Base-by-base conservation (phyloP, 192 early-diverging fungal species). In the Linnemannia hyalina region DNA sequence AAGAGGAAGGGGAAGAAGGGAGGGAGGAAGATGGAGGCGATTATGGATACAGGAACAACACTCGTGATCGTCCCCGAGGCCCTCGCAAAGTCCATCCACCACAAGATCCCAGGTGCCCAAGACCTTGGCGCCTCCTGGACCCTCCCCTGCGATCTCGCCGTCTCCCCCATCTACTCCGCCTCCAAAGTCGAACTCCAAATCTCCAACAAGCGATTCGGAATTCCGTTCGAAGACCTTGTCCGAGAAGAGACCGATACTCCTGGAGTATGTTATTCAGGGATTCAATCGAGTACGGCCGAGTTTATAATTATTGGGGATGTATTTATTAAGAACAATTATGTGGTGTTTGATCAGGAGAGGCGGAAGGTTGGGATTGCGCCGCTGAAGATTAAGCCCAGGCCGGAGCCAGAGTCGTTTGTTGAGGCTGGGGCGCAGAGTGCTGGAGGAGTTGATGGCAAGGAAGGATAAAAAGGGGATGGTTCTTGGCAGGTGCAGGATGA, bases 281-380 rank as follows among this genome's bases (percentile, higher is more conserved):
- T 86, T 23, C 83, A 86, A 49, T 9, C 83, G 8, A 80, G 78
- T n/a, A 52, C 70, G 0, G 79, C 78, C 1, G 46, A 15, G 6
- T 84, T 89, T 72, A 80, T 84, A 32, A 95, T 95, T 71, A 83
- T 95, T 36, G 94, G 94, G 55, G 93, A 94, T 80, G 85, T 93
- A 22, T 95, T 94, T 83, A 82, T 95, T 71, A 92, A 93, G 78
- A 93, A 93, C 65, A 92, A 92, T 82, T 94, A 94, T 78, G 89
- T 92, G 26, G 91, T 93, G 38, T 95, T 93, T 77, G 90, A 94
- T 46, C 93, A 93, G 23, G 90, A 89, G 40, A 83, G 89, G 20
- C 82, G 89, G n/a, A 83, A 87, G 23, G 89, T 95, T 20, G 92
- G 92, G 26, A 91, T 94, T 85, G 93, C 93, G 22, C 93, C 88